Conservation (phyloP, 2,329 filamentous ascomycete species). For the Ophiobolus disseminans region DNA sequence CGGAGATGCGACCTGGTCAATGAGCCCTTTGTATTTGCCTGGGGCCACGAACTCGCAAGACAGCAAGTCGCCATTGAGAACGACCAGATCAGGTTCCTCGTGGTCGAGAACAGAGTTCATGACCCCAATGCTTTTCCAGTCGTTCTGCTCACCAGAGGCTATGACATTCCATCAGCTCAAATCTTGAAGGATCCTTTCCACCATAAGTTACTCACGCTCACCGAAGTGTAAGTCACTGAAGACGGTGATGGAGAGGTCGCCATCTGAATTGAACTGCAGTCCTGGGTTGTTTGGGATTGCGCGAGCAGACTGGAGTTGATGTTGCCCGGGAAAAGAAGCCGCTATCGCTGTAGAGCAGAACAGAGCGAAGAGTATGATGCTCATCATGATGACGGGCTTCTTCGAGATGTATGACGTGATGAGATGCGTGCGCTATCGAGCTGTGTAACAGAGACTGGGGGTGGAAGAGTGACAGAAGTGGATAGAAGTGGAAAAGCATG, state of each 20-base stretch:
- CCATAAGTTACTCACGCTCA: slow-evolving; percentile 64
- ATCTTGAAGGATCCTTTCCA: slow-evolving; percentile 22
- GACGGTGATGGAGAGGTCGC: slow-evolving; percentile 61
- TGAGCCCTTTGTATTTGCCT: slow-evolving; percentile 21
- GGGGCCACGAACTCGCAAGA: slow-evolving; percentile 62
- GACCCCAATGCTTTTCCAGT: slow-evolving; percentile 63
- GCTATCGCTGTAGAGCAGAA: slow-evolving; percentile 1
- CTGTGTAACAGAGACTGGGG: too few species aligned
- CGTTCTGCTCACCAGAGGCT: slow-evolving; percentile 39
- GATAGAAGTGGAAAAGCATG: too few species aligned
- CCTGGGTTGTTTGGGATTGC: slow-evolving; percentile 26
- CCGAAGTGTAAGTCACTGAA: slow-evolving; percentile 77
- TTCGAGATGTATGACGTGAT: neutral
- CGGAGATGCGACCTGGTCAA: slow-evolving; percentile 36
- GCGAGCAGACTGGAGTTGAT: neutral
- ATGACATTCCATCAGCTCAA: slow-evolving; percentile 5
- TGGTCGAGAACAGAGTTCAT: slow-evolving; percentile 65
- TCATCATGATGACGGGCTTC: neutral
- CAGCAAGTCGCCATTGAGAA: slow-evolving; percentile 75
- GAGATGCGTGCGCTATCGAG: too few species aligned
- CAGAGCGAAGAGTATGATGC: neutral
- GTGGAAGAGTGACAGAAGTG: too few species aligned
- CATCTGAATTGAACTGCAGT: slow-evolving; percentile 37
- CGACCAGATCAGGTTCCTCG: slow-evolving; percentile 66
- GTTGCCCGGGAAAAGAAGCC: slow-evolving; percentile 6